phyloP scores from a whole-genome alignment of 768 basidiomycete genomes.

The Rhizopogon vesiculosus region DNA sequence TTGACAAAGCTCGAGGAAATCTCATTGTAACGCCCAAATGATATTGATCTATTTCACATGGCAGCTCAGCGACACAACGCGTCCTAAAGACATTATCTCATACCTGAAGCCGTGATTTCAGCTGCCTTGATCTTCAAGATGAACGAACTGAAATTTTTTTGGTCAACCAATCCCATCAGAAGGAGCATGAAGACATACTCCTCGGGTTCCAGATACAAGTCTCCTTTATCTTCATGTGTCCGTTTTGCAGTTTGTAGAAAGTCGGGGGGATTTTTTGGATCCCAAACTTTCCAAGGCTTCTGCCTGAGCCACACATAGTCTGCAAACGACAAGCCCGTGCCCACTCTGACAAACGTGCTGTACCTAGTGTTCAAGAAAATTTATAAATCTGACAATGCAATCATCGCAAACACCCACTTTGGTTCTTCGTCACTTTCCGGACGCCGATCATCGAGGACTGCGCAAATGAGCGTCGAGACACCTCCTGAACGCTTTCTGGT shows the following conservation, averaged over 20 bases:
- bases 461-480: conserved; percentile 86
- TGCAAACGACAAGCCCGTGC: conserved; percentile 79
- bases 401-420: conserved; percentile 39
- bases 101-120: conserved; percentile 78
- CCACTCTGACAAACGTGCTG: conserved; percentile 84
- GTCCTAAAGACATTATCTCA: conserved; percentile 5
- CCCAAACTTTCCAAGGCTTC: conserved; percentile 81
- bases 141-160: conserved; percentile 64
- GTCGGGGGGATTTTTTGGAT: conserved; percentile 64
- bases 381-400: background rate
- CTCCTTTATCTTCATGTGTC: conserved; percentile 76
- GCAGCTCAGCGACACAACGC: background rate
- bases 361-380: conserved; percentile 46
- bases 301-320: conserved; percentile 84
- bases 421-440: conserved; percentile 51
- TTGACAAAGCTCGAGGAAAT: conserved; percentile 81
- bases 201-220: conserved; percentile 85
- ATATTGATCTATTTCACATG: conserved; percentile 58
- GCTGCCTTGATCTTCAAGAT: conserved; percentile 92
- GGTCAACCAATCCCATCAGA: background rate
- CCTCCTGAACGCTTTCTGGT: conserved; percentile 82
- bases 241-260: conserved; percentile 63
- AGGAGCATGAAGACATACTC: conserved; percentile 47
- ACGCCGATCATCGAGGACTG: conserved; percentile 74
- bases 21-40: conserved; percentile 87